Conservation (phyloP, 2,329 filamentous ascomycete genomes). For the Polychaeton citri region DNA sequence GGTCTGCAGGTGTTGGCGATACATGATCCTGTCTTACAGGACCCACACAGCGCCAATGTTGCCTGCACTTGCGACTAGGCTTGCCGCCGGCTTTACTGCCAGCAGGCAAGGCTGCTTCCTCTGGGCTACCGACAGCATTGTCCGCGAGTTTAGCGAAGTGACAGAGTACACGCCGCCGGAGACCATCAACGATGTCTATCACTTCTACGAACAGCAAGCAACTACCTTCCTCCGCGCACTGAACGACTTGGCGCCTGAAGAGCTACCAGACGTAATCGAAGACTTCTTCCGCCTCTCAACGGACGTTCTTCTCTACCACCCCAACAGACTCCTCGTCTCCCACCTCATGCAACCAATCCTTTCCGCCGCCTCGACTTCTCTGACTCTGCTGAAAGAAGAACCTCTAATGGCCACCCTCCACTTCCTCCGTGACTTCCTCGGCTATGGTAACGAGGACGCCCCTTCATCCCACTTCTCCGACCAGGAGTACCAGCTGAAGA, state of each 20-base stretch:
- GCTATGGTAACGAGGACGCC: slow-evolving; percentile 66
- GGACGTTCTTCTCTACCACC: slow-evolving; percentile 87
- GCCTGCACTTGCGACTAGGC: slow-evolving; percentile 72
- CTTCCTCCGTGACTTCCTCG: slow-evolving; percentile 81
- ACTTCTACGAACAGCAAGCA: slow-evolving; percentile 88
- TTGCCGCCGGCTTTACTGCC: slow-evolving; percentile 69
- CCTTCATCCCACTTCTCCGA: slow-evolving; percentile 49
- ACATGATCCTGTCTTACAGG: slow-evolving; percentile 93
- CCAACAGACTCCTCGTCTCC: slow-evolving; percentile 68
- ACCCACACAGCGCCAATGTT: slow-evolving; percentile 78
- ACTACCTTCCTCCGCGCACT: slow-evolving; percentile 80
- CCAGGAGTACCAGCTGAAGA: slow-evolving; percentile 33
- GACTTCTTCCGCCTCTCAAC: slow-evolving; percentile 91
- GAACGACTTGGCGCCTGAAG: slow-evolving; percentile 65
- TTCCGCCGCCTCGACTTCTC: slow-evolving; percentile 70
- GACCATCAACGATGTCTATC: slow-evolving; percentile 81
- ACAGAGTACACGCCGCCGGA: slow-evolving; percentile 67
- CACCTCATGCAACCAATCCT: slow-evolving; percentile 70
- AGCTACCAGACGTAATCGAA: slow-evolving; percentile 78
- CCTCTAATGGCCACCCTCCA: slow-evolving; percentile 84
- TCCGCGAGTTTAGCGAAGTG: slow-evolving; percentile 89
- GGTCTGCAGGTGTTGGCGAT: slow-evolving; percentile 88
- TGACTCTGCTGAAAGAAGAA: slow-evolving; percentile 81
- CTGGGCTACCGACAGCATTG: slow-evolving; percentile 93
- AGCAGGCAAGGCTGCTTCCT: slow-evolving; percentile 93